phyloP scores from a whole-genome alignment of 768 basidiomycete species.

The Tylopilus rubrobrunneus region DNA sequence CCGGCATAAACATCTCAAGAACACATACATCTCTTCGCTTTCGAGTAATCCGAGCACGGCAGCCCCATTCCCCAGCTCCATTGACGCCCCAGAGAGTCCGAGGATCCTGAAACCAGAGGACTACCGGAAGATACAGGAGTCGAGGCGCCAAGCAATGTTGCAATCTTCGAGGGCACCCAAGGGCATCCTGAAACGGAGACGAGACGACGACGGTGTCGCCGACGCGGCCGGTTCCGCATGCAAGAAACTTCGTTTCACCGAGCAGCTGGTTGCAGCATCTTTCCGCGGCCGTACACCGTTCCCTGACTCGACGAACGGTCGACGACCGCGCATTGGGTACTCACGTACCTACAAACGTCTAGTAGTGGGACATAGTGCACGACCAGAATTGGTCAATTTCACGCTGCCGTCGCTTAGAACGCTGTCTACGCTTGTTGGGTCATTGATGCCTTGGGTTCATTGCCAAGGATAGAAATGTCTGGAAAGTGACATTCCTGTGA shows the following conservation, averaged over 20 bases:
- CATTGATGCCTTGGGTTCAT: constrained; percentile 29
- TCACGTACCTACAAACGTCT: constrained; percentile 16
- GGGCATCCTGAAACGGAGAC: constrained; percentile 28
- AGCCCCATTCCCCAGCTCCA: constrained; percentile 12
- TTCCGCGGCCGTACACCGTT: constrained; percentile 14
- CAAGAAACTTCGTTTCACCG: constrained; percentile 26
- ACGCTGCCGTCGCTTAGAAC: constrained; percentile 31
- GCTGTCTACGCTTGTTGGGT: constrained; percentile 30
- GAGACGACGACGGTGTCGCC: constrained; percentile 18
- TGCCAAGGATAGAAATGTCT: constrained; percentile 6
- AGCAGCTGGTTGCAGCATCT: neutral
- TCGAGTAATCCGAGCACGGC: constrained; percentile 9
- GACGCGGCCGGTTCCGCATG: constrained; percentile 7
- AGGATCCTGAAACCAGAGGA: constrained; percentile 22
- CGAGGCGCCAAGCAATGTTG: constrained; percentile 27
- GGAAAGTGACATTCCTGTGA: neutral
- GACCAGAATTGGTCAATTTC: constrained; percentile 26
- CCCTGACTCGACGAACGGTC: constrained; percentile 7
- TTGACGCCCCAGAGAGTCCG: constrained; percentile 17
- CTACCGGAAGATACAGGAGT: constrained; percentile 22
- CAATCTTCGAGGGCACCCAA: constrained; percentile 21
- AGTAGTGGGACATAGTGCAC: neutral
- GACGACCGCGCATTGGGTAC: constrained; percentile 14
- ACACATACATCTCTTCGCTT: constrained; percentile 26
- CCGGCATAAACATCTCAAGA: constrained; percentile 27